Conservation (phyloP, 139 green algal species). For the Tetraselmis chui region DNA sequence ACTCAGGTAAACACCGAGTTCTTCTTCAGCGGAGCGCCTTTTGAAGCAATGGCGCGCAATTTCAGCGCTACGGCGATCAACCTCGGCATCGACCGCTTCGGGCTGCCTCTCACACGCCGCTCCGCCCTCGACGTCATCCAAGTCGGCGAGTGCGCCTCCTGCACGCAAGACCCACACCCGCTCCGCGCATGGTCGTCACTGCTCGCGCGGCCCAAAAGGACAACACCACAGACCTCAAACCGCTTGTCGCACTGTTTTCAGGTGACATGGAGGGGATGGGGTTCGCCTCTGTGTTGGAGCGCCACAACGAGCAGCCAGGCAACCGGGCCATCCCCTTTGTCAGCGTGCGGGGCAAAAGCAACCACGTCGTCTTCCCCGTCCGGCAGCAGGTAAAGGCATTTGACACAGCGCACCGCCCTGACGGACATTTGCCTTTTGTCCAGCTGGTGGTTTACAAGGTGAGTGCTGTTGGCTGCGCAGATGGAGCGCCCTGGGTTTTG, state of each 20-base stretch:
- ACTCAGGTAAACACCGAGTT: not conserved
- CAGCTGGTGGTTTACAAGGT: too few relatives aligned
- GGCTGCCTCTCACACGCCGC: not conserved
- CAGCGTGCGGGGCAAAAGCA: constrained; percentile 1
- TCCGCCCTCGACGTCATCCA: not conserved
- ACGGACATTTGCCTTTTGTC: too few relatives aligned
- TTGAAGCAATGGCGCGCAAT: not conserved
- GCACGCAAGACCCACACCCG: too few relatives aligned
- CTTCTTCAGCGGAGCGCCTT: constrained; percentile 3
- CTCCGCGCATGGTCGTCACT: not conserved
- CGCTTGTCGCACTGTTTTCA: too few relatives aligned
- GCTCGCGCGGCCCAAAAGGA: too few relatives aligned
- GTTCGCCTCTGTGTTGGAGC: not conserved
- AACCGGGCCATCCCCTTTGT: not conserved
- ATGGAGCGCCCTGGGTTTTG: not conserved
- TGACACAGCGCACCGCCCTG: too few relatives aligned
- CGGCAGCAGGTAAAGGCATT: not conserved
- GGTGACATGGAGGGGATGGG: constrained; percentile 1
- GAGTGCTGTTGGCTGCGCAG: too few relatives aligned
- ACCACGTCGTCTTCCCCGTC: not conserved
- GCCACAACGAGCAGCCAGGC: not conserved
- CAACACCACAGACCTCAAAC: too few relatives aligned
- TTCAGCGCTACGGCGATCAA: constrained; percentile 1
- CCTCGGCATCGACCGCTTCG: not conserved
- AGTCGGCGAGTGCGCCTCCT: not conserved